Base-by-base conservation (phyloP, 2,329 filamentous ascomycete genomes). In the Thelonectria blattea region DNA sequence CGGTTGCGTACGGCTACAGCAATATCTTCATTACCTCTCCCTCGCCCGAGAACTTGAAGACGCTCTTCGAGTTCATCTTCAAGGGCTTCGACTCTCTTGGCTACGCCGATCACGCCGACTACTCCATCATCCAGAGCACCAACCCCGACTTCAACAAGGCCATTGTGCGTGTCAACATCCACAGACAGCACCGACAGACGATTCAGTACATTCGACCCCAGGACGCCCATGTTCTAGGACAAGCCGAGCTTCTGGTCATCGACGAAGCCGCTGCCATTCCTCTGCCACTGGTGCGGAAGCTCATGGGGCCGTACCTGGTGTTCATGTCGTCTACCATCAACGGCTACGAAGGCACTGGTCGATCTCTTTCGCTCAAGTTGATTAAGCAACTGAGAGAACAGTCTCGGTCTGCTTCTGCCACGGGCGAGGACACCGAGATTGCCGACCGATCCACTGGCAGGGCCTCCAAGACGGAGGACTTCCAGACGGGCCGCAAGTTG, bases 271-370 rank as follows among this genome's bases (percentile, higher is more conserved):
- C 95, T 12, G 96, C 96, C 2, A 99, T 99, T 64, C 95, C 96
- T 12, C 79, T 99, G 11, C 95, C 95, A 1, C 81, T 98, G 3
- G 95, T 99, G 8, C 86, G 90, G 68, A 97, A 97, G 78, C 83
- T 99, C 42, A 93, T 99, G 87, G 95, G 95, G 0, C 94, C 94
- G 14, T 99, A 99, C 76, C 82, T 99, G 39, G 93, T 98, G 9
- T 99, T 99, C 78, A 98, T 99, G 95, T 93, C 96, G 1, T 99
- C 95, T 1, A 99, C 95, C 2, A 97, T 99, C 79, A 98, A 98
- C 73, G 95, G 95, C 60, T 99, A 99, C 74, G 95, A 99, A 80
- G 95, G 95, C 58, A 99, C 95, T 7, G 95, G 95, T 42, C 88
- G 95, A 59, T 98, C 95, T 1, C 83, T 99, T 6, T 98, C 95